Percentiles rank a stretch among this genome's conserved stretches.
These are phyloP conservation scores for Aphanomyces invadans DNA, from an alignment of 352 stramenopile genomes.

Conservation along the genomic window DNA sequence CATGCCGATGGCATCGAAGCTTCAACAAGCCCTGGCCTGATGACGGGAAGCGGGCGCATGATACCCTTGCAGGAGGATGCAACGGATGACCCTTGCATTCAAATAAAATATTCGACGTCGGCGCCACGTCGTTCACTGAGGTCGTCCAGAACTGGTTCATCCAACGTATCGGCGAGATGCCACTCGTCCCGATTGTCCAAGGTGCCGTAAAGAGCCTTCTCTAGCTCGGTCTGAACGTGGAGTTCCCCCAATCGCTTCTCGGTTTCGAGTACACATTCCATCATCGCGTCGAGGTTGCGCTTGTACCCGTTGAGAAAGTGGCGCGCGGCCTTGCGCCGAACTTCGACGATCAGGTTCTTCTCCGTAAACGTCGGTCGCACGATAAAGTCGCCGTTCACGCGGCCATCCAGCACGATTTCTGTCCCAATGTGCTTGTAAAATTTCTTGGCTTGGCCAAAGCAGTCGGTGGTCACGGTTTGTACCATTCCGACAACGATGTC, in stretches of 20 bases:
- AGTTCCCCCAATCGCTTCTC: background rate
- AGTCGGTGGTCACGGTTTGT: conserved; percentile 13
- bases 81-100: too few species aligned
- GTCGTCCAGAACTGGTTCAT: background rate
- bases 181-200: conserved; percentile 5
- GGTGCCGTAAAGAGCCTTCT: conserved; percentile 16
- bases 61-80: too few species aligned
- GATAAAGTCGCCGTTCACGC: conserved; percentile 29
- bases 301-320: conserved; percentile 17
- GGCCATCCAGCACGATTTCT: conserved; percentile 26
- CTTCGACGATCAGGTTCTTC: conserved; percentile 26
- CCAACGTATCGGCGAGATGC: background rate
- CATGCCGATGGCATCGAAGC: too few species aligned
- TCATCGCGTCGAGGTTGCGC: conserved; percentile 13
- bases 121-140: background rate
- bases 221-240: conserved; percentile 5
- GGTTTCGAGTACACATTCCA: conserved; percentile 13
- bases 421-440: conserved; percentile 31
- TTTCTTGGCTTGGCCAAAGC: conserved; percentile 15
- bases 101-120: conserved; percentile 2
- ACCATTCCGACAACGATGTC: conserved; percentile 26
- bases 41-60: too few species aligned
- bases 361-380: conserved; percentile 30
- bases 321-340: conserved; percentile 16
- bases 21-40: too few species aligned